A percentile compares a stretch with the other conserved stretches of the same genome.
These are phyloP conservation scores for Medicago ruthenica DNA, from an alignment of 306 rosid species.

Conservation along the genomic window DNA sequence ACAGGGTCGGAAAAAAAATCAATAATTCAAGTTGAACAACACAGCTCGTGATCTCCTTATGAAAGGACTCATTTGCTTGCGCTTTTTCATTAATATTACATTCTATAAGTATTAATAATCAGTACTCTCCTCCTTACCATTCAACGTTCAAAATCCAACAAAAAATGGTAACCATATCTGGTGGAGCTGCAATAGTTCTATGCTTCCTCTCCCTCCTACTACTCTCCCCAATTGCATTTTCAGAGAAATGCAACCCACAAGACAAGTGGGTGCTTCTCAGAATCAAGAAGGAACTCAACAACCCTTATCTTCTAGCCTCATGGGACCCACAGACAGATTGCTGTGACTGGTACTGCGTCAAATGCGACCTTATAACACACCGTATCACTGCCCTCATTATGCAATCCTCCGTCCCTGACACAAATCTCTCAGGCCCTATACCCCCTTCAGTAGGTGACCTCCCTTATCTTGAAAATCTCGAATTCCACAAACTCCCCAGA, in stretches of 20 bases:
- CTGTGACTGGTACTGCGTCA: slow-evolving; percentile 69
- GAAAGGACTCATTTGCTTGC: background rate
- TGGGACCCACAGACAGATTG: slow-evolving; percentile 71
- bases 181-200: background rate
- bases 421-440: slow-evolving; percentile 55
- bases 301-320: slow-evolving; percentile 67
- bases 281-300: slow-evolving; percentile 68
- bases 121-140: background rate
- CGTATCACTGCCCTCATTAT: slow-evolving; percentile 67
- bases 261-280: slow-evolving; percentile 77
- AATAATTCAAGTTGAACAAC: background rate
- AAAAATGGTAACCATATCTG: slow-evolving; percentile 28
- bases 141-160: background rate
- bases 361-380: slow-evolving; percentile 60
- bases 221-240: slow-evolving; percentile 40
- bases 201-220: slow-evolving; percentile 31
- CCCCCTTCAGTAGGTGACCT: slow-evolving; percentile 75
- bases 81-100: background rate
- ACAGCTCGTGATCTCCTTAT: background rate
- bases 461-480: slow-evolving; percentile 59
- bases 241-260: slow-evolving; percentile 63
- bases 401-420: slow-evolving; percentile 39
- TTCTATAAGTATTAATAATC: slow-evolving; percentile 26
- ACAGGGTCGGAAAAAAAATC: too few species aligned
- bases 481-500: slow-evolving; percentile 56